Conservation (phyloP, 192 early-diverging fungal species). For the Podila epigama region DNA sequence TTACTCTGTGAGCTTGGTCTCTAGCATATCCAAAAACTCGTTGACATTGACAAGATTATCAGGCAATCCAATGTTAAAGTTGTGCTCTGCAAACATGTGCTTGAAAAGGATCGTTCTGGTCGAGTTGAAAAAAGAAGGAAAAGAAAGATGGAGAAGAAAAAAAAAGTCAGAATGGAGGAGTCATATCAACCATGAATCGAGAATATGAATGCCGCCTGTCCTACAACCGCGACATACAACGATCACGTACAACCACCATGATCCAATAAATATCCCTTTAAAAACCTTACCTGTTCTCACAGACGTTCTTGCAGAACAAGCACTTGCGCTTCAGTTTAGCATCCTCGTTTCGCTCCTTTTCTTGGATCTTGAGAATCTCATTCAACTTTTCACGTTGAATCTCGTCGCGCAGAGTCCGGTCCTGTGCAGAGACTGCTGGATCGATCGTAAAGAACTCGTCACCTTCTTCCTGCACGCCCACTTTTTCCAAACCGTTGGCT, state of each 20-base stretch:
- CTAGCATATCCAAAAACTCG: conserved; percentile 81
- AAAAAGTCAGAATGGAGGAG: too few species aligned
- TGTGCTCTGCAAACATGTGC: conserved; percentile 91
- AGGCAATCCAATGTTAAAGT: conserved; percentile 91
- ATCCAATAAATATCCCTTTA: too few species aligned
- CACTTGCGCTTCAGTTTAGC: conserved; percentile 79
- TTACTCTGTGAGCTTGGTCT: conserved; percentile 72
- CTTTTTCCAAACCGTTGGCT: conserved; percentile 36
- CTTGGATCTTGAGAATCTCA: conserved; percentile 77
- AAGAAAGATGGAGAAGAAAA: neutral
- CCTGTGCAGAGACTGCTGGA: conserved; percentile 58
- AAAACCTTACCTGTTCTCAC: conserved; percentile 61
- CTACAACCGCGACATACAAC: too few species aligned
- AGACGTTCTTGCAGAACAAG: conserved; percentile 90
- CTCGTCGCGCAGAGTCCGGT: conserved; percentile 74
- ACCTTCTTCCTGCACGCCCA: conserved; percentile 33
- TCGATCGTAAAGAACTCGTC: conserved; percentile 65
- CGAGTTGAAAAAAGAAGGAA: neutral
- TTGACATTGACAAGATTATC: conserved; percentile 89
- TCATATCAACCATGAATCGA: too few species aligned
- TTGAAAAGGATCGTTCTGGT: conserved; percentile 74
- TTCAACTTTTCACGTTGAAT: conserved; percentile 77
- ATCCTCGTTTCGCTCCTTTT: conserved; percentile 71
- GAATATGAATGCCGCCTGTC: too few species aligned
- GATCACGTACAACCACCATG: too few species aligned